Conservation (phyloP, 495 filamentous ascomycete genomes). For the Tuber aestivum region DNA sequence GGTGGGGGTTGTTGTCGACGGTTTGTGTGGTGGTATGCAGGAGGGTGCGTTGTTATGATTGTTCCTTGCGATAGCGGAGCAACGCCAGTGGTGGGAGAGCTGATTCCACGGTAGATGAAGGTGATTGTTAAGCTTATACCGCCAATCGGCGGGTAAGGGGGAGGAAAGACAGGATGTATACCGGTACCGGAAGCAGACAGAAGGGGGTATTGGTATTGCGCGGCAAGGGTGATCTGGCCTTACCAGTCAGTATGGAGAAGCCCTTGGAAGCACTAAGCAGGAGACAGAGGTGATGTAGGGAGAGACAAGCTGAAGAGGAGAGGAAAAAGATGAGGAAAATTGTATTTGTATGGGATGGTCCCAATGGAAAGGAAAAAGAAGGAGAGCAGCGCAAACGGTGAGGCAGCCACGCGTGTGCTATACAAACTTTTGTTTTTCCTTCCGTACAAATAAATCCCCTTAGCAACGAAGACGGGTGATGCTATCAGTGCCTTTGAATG, state of each 20-base stretch:
- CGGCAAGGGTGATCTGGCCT: neutral
- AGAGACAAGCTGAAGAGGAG: neutral
- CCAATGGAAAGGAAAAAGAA: neutral
- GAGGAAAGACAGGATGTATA: neutral
- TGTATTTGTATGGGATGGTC: neutral
- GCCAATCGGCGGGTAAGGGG: neutral
- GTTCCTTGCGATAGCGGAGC: neutral
- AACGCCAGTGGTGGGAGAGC: neutral
- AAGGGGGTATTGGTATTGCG: neutral
- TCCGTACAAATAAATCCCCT: neutral
- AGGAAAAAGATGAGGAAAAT: neutral
- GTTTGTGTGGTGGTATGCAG: neutral
- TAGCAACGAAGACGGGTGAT: neutral
- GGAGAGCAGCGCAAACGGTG: neutral
- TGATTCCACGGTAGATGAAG: neutral
- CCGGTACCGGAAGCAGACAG: neutral
- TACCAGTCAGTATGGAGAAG: neutral
- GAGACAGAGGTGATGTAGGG: neutral
- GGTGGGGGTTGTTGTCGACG: conserved; percentile 1
- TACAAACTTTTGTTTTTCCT: neutral
- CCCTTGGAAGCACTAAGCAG: neutral
- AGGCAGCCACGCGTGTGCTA: neutral
- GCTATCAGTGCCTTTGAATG: neutral
- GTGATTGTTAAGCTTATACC: neutral
- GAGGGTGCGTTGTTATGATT: conserved; percentile 4